Base-by-base conservation (phyloP, 495 filamentous ascomycete genomes). In the Penicillium fimorum region DNA sequence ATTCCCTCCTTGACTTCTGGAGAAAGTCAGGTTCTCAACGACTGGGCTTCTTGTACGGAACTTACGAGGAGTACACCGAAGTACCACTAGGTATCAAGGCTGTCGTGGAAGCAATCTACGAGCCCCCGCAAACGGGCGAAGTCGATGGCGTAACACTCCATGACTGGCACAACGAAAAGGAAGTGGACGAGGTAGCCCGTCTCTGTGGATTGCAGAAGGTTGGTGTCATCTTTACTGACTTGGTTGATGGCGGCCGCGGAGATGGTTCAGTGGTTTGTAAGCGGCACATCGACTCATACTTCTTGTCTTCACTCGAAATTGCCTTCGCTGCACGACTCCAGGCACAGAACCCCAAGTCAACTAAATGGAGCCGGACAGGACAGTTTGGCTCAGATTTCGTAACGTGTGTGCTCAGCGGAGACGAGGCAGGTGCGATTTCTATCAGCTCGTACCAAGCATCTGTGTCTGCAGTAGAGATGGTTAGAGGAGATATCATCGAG, bases 361-460 rank as follows among this genome's bases (percentile, higher is more conserved):
- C 90, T 4, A 97, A 96, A 74, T 99, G 94, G 94, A 96, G 94
- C 69, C 90, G 96, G 58, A 93, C 89, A 13, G 94, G 94, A 30
- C 80, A 84, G 40, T 99, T 97, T 68, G 94, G 94, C 22, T 97
- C 92, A 18, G 92, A 95, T 64, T 97, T 97, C 67, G 93, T 99
- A 40, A 97, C 94, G 3, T 97, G 95, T 66, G 86, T 97, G 22
- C 79, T 99, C 35, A 91, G 89, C 20, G 95, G 94, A 20, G 91
- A 99, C 58, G 91, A 96, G 57, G 75, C 91, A 42, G 92, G 92
- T 49, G 84, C 88, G 37, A 97, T 99, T 55, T 76, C 84, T 22
- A 88, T 99, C 48, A 90, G 92, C 51, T 84, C 92, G 0, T 99
- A 96, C 63, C 94, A 99, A 74, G 92, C 90, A 41, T 94, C 92